Evolutionary conservation across 371 early-diverging fungal species (phyloP), one percentile per base, ranked within the genome.

Genomic region (Syncephalastrum racemosum): DNA sequence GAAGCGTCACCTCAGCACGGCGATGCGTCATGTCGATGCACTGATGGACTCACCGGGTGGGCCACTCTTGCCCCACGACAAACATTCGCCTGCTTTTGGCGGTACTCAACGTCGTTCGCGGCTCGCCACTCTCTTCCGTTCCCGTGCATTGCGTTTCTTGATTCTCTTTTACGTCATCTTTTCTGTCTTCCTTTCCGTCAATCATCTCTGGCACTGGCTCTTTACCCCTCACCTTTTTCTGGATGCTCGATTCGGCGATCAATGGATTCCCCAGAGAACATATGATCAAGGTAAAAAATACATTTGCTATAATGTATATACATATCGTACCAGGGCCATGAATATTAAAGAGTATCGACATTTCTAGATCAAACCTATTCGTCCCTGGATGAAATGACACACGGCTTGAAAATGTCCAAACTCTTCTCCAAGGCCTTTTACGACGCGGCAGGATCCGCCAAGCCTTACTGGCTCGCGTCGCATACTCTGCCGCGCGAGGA

Each of bases 371-470:
- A 62, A 19, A 15, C 63, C 0, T 73, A 73, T 58, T 78, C 79
- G 0, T 52, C 67, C 16, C 14, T 79, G 53, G 65, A 67, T 48
- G 41, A 62, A 46, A 71, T 79, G 72, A 67, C 76, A n/a, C 70
- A 73, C 45, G 70, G 67, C 22, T 44, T 76, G 16, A 71, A 70
- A 50, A 73, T 79, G 68, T 70, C 71, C 52, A 79, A 79, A 52
- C 43, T 76, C 14, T 74, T 79, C 50, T 66, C 72, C 18, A 73
- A 71, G 25, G 63, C 74, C n/a, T 58, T 66, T 18, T 73, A 71
- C 43, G 67, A 66, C 18, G 63, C 74, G 10, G 62, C 76, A 2
- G 61, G 65, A 16, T 42, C 60, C 13, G 59, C 72, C 20, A 58
- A 71, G 52, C 79, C 75, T 16, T 75, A 68, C 49, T 79, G 76